Evolutionary conservation across 1,139 yeast species (phyloP).

Genomic region (Lizanozyma gosingica): DNA sequence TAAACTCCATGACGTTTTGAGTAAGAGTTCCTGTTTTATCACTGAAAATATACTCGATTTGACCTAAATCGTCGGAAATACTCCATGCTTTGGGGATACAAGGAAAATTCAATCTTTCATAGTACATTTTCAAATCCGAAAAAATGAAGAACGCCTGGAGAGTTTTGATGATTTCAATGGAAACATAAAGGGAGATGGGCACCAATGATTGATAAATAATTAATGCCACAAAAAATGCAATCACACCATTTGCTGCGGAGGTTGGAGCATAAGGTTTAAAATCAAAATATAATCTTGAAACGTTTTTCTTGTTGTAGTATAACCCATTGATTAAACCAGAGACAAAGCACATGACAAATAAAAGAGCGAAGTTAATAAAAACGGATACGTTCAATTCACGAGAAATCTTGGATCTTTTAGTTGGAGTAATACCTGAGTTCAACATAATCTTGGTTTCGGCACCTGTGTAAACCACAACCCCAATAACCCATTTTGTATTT

Average conservation of each 20-base stretch:
- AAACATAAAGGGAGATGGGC: constrained; percentile 89
- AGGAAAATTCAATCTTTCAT: constrained; percentile 79
- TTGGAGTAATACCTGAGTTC: constrained; percentile 88
- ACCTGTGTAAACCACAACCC: constrained; percentile 85
- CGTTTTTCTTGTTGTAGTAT: constrained; percentile 42
- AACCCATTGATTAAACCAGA: constrained; percentile 81
- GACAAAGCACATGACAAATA: constrained; percentile 72
- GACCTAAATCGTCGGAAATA: constrained; percentile 94
- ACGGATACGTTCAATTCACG: constrained; percentile 79
- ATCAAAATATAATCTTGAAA: constrained; percentile 66
- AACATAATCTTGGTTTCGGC: constrained; percentile 86
- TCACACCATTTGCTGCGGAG: constrained; percentile 71
- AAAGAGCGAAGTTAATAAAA: constrained; percentile 61
- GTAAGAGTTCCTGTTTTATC: constrained; percentile 97
- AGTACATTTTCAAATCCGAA: constrained; percentile 81
- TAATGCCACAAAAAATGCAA: constrained; percentile 81
- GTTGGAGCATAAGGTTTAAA: constrained; percentile 36
- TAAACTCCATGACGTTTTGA: constrained; percentile 95
- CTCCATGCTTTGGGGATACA: constrained; percentile 97
- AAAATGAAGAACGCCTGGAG: constrained; percentile 90
- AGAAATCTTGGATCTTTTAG: constrained; percentile 76
- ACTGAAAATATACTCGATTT: constrained; percentile 89
- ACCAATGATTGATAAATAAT: constrained; percentile 87
- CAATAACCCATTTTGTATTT: constrained; percentile 91
- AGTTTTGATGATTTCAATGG: constrained; percentile 91